A percentile compares a stretch with the other conserved stretches of the same genome.
Conservation (phyloP, 345 rosid species). For the Eucalyptus victrix region DNA sequence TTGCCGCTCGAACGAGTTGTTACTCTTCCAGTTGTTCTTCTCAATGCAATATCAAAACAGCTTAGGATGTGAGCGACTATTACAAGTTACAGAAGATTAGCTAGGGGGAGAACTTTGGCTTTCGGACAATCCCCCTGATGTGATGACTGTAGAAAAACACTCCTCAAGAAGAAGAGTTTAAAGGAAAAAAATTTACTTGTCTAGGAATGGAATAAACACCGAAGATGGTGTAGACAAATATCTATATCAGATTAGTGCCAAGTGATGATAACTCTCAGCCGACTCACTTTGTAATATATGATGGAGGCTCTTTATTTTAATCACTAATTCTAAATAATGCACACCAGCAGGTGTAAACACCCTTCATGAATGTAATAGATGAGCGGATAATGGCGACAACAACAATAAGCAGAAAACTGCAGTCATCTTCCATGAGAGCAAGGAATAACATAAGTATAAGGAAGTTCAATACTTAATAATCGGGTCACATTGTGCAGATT, state of each 20-base stretch:
- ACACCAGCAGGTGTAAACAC: background rate
- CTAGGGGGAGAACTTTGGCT: background rate
- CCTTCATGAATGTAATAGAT: background rate
- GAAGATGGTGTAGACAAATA: background rate
- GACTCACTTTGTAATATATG: background rate
- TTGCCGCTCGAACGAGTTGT: background rate
- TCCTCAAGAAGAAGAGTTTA: background rate
- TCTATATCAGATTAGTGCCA: background rate
- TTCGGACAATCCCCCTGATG: background rate
- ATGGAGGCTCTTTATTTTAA: background rate
- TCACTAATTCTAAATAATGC: background rate
- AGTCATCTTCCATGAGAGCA: background rate
- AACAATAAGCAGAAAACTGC: background rate
- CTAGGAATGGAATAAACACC: background rate
- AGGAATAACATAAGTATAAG: background rate
- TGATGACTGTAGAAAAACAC: background rate
- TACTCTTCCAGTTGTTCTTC: background rate
- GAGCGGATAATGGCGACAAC: background rate
- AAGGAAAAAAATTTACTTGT: background rate
- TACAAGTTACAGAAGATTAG: background rate
- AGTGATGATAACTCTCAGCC: background rate
- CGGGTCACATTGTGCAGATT: background rate
- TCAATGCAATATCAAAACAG: background rate
- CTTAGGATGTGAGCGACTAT: background rate
- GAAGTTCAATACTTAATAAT: background rate